These are phyloP conservation scores for Sporothrix curviconia DNA, from an alignment of 2,329 filamentous ascomycete genomes.

Conservation along the genomic window DNA sequence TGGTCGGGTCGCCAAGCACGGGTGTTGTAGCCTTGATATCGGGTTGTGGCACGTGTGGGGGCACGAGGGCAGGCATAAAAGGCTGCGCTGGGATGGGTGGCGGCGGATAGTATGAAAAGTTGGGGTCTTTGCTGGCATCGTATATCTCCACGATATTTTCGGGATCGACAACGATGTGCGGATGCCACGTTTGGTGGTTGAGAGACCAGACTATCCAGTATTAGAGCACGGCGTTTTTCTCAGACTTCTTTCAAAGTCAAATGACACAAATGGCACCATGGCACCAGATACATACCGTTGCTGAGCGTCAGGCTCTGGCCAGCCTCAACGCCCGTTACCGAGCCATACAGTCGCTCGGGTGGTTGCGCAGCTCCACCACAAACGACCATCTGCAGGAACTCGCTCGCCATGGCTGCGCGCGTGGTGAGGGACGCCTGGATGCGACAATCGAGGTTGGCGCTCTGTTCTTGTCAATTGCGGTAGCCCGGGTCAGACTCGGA, in stretches of 20 bases:
- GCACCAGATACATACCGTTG: conserved; percentile 56
- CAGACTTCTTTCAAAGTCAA: no score
- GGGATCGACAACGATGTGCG: conserved; percentile 39
- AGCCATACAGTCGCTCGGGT: conserved; percentile 59
- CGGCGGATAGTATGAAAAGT: not conserved
- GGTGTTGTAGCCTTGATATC: conserved; percentile 15
- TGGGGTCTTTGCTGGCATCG: conserved; percentile 15
- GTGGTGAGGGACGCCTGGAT: not conserved
- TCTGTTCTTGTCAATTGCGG: no score
- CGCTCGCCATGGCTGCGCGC: conserved; percentile 50
- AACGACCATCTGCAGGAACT: conserved; percentile 72
- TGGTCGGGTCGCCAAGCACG: conserved; percentile 17
- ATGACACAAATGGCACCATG: no score
- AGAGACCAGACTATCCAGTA: conserved; percentile 31
- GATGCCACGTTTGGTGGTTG: conserved; percentile 35
- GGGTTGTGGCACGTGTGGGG: not conserved
- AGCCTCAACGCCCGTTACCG: conserved; percentile 60
- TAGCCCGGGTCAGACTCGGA: no score
- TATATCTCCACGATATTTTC: conserved; percentile 26
- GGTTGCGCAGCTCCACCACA: conserved; percentile 55
- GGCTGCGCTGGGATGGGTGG: conserved; percentile 12
- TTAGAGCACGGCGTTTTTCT: not conserved
- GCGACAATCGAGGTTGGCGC: not conserved
- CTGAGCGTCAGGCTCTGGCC: conserved; percentile 63
- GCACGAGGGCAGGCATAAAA: not conserved